A percentile compares a stretch with the other conserved stretches of the same genome.
phyloP scores from a whole-genome alignment of 257 asterid species.

The Plantago ovata region DNA sequence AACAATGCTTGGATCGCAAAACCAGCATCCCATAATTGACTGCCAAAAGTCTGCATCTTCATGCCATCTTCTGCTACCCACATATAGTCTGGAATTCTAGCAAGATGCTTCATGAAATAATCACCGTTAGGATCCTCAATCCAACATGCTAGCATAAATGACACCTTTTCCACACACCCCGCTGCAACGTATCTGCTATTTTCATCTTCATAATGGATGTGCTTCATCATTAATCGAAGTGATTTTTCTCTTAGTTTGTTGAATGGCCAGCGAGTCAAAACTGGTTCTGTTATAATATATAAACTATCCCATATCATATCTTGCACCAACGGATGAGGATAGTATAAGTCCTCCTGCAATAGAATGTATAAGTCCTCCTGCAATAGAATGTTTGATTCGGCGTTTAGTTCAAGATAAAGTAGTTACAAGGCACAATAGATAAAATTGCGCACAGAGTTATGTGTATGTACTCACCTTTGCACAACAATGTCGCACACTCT shows the following conservation, averaged over 20 bases:
- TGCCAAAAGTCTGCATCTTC: conserved; percentile 92
- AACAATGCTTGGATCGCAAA: conserved; percentile 76
- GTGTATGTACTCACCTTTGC: conserved; percentile 76
- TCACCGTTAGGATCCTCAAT: conserved; percentile 74
- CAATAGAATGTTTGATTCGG: too few relatives aligned
- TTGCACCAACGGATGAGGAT: conserved; percentile 69
- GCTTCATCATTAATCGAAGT: conserved; percentile 55
- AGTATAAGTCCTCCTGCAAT: conserved; percentile 65
- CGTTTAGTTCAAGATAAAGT: too few relatives aligned
- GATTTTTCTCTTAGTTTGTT: conserved; percentile 62
- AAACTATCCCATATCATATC: conserved; percentile 69
- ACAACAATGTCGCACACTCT: conserved; percentile 49
- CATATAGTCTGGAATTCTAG: conserved; percentile 63
- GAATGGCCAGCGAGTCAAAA: conserved; percentile 70
- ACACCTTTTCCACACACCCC: conserved; percentile 69
- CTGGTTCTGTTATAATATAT: conserved; percentile 52
- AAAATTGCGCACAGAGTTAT: too few relatives aligned
- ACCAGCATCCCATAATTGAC: conserved; percentile 87
- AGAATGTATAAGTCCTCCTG: too few relatives aligned
- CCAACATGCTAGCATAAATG: conserved; percentile 81
- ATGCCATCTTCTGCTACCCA: conserved; percentile 87
- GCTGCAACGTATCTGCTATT: conserved; percentile 63
- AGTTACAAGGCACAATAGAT: too few relatives aligned
- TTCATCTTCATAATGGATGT: conserved; percentile 76
- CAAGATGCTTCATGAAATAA: conserved; percentile 71